Evolutionary conservation across 2,329 filamentous ascomycete species (phyloP), one percentile per base, ranked within the genome.

Genomic region (Paradendryphiella salina): DNA sequence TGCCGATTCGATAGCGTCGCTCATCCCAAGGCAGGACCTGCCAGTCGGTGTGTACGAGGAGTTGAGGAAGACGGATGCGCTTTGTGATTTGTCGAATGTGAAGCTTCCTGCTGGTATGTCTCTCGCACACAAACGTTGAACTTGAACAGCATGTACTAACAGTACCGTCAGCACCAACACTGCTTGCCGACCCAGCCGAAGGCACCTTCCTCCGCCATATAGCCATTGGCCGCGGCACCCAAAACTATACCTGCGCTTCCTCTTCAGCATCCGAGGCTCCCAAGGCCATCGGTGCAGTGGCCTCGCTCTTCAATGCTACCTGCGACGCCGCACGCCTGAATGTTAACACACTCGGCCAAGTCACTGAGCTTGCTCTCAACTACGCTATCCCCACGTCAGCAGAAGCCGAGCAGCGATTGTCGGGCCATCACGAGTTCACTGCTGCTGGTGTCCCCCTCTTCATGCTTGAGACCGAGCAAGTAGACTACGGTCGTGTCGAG

Each of bases 231-330:
- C 86, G 90, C 36, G 93, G 93, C 53, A 94, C 89, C 6, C 86
- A 96, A 77, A 96, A 96, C 81, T 97, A 96, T 79, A 95, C 90
- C 43, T 96, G 93, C 79, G 78, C 82, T 51, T 76, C 70, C 3
- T 53, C 60, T 50, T 82, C 87, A 61, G 69, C 82, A 1, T 82
- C 81, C 3, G 81, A 84, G 0, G 76, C 75, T 0, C 92, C 93
- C 11, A 79, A 77, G 8, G 79, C 85, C 14, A 73, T 79, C 41
- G 93, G 93, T 57, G 93, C 93, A 46, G 69, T 90, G 0, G 93
- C 93, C 46, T 86, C 84, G 1, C 88, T 97, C 64, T 96, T 89
- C 85, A 91, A 96, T 75, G 88, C 86, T 52, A 89, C 85, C 61
- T 96, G 93, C 75, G 74, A 93, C 28, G 88, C 34, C 78, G 82